Conservation (phyloP, 345 rosid genomes). For the Iberis pinnata region DNA sequence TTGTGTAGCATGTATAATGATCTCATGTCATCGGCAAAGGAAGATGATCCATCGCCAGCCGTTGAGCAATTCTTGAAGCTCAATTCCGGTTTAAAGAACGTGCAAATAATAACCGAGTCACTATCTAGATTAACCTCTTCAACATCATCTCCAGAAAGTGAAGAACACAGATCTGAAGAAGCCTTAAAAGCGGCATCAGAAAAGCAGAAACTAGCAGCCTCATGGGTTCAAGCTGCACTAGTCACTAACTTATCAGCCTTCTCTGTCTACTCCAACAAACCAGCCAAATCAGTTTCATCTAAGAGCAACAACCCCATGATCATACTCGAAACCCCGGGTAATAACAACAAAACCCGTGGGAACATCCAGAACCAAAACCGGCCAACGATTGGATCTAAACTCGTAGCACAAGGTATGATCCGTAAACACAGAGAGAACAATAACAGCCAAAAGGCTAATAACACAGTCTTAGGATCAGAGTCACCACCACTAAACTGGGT, state of each 20-base stretch:
- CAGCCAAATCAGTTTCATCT: slow-evolving; percentile 23
- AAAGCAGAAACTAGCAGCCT: slow-evolving; percentile 57
- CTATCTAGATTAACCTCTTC: slow-evolving; percentile 40
- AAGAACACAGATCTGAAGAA: slow-evolving; percentile 60
- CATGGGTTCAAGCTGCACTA: slow-evolving; percentile 92
- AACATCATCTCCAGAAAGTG: slow-evolving; percentile 48
- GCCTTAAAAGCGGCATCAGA: slow-evolving; percentile 50
- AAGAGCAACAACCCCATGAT: slow-evolving; percentile 50
- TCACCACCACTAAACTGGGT: slow-evolving; percentile 63
- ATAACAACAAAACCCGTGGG: slow-evolving; percentile 42
- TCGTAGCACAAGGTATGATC: slow-evolving; percentile 56
- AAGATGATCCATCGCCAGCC: slow-evolving; percentile 79
- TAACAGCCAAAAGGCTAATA: slow-evolving; percentile 40
- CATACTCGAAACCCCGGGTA: slow-evolving; percentile 49
- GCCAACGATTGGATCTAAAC: slow-evolving; percentile 58
- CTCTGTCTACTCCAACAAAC: slow-evolving; percentile 55
- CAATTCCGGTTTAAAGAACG: slow-evolving; percentile 52
- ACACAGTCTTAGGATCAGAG: slow-evolving; percentile 28
- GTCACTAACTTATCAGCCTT: slow-evolving; percentile 70
- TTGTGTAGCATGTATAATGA: slow-evolving; percentile 64
- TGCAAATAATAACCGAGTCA: slow-evolving; percentile 47
- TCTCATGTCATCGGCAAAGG: slow-evolving; percentile 62
- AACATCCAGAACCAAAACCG: slow-evolving; percentile 39
- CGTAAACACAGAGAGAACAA: slow-evolving; percentile 49
- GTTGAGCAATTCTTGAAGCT: slow-evolving; percentile 85